Evolutionary conservation across 148 eudicot genomes (phyloP).

Genomic region (Rhododendron henanense): DNA sequence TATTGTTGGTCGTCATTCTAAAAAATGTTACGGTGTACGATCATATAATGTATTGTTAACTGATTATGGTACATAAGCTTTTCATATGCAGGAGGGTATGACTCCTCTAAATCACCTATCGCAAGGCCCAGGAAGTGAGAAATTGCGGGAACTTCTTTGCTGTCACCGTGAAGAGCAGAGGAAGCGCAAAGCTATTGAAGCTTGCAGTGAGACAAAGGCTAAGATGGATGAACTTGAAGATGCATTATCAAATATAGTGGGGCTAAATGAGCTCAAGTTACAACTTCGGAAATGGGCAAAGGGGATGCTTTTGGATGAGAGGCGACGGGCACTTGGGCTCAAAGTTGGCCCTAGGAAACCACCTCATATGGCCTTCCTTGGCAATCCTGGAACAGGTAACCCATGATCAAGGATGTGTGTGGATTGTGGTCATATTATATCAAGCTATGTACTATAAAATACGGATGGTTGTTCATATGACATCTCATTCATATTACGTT

Average conservation of each 20-base stretch:
- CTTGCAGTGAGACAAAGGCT: conserved; percentile 86
- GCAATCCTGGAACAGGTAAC: conserved; percentile 98
- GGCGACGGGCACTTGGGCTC: conserved; percentile 93
- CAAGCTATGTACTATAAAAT: not conserved
- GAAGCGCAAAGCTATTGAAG: conserved; percentile 75
- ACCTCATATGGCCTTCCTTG: conserved; percentile 99
- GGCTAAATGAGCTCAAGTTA: conserved; percentile 73
- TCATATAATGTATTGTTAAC: not conserved
- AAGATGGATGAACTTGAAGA: conserved; percentile 93
- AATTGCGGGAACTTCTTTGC: conserved; percentile 57
- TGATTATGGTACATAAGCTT: conserved; percentile 9
- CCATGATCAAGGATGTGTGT: not conserved
- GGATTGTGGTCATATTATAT: not conserved
- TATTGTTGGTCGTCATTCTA: conserved; percentile 12
- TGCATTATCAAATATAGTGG: conserved; percentile 69
- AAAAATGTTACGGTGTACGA: not conserved
- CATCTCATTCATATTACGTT: not conserved
- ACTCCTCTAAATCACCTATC: conserved; percentile 86
- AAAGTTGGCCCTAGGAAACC: conserved; percentile 85
- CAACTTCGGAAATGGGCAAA: conserved; percentile 95
- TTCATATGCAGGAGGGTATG: conserved; percentile 64
- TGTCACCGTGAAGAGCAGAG: conserved; percentile 76
- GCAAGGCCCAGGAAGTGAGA: conserved; percentile 76
- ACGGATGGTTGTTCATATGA: not conserved
- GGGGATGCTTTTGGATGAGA: conserved; percentile 99